These are phyloP conservation scores for Exophiala spinifera DNA, from an alignment of 2,329 filamentous ascomycete genomes.

Conservation along the genomic window DNA sequence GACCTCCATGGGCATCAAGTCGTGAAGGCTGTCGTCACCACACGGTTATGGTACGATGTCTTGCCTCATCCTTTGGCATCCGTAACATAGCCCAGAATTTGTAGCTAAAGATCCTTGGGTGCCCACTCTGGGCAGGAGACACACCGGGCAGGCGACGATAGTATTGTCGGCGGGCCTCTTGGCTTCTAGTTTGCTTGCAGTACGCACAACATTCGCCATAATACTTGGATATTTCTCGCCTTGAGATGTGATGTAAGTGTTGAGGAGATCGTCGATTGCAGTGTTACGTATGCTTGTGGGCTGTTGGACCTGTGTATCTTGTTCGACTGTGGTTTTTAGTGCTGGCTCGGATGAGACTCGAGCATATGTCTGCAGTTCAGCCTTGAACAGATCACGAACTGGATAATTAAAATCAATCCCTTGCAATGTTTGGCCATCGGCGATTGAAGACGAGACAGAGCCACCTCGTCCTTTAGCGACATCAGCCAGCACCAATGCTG, in stretches of 20 bases:
- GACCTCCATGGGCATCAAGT: too few relatives aligned
- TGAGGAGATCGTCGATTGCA: slow-evolving; percentile 88
- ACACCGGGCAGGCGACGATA: slow-evolving; percentile 65
- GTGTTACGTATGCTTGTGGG: slow-evolving; percentile 60
- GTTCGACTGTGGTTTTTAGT: slow-evolving; percentile 17
- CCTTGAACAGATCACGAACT: slow-evolving; percentile 77
- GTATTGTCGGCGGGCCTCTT: slow-evolving; percentile 45
- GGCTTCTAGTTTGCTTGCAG: slow-evolving; percentile 71
- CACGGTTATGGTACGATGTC: slow-evolving; percentile 19
- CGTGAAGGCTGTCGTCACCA: too few relatives aligned
- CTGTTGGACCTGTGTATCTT: slow-evolving; percentile 18
- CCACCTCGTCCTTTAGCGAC: slow-evolving; percentile 89
- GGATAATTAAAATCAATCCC: slow-evolving; percentile 70
- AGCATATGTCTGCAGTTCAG: slow-evolving; percentile 71
- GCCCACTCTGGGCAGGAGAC: slow-evolving; percentile 6
- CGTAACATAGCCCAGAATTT: slow-evolving; percentile 37
- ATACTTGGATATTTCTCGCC: slow-evolving; percentile 85
- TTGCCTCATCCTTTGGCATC: slow-evolving; percentile 41
- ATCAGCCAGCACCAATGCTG: slow-evolving; percentile 79
- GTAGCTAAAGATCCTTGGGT: neutral
- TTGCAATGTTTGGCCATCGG: slow-evolving; percentile 65
- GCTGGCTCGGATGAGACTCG: slow-evolving; percentile 36
- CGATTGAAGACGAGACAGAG: slow-evolving; percentile 74
- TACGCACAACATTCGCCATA: slow-evolving; percentile 92
- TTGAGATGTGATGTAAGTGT: slow-evolving; percentile 80